Conservation (phyloP, 331 rosid species). For the Stylosanthes scabra region DNA sequence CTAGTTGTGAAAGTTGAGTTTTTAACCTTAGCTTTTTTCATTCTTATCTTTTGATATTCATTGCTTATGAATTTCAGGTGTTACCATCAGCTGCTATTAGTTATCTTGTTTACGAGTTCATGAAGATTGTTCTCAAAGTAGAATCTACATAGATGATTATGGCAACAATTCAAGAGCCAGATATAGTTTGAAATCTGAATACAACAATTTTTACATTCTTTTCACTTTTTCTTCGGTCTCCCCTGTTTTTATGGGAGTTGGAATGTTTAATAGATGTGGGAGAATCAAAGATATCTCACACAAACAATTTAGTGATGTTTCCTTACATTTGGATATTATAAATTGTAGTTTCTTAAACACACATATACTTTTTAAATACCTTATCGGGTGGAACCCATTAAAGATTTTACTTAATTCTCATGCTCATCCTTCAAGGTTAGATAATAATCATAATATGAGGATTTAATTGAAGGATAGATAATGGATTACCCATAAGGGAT, state of each 20-base stretch:
- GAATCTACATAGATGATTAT: slow-evolving; percentile 54
- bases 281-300: slow-evolving; percentile 16
- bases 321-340: slow-evolving; percentile 3
- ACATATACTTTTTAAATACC: too few relatives aligned
- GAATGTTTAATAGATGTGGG: slow-evolving; percentile 5
- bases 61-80: slow-evolving; percentile 66
- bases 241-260: not conserved
- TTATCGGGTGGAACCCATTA: too few relatives aligned
- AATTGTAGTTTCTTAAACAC: too few relatives aligned
- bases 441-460: too few relatives aligned
- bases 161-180: slow-evolving; percentile 34
- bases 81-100: slow-evolving; percentile 97
- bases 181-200: slow-evolving; percentile 20
- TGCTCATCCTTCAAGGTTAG: too few relatives aligned
- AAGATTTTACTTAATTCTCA: too few relatives aligned
- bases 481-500: too few relatives aligned
- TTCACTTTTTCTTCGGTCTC: not conserved
- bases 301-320: not conserved
- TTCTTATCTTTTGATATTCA: slow-evolving; percentile 29
- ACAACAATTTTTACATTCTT: slow-evolving; percentile 8
- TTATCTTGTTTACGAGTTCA: slow-evolving; percentile 90
- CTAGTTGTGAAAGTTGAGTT: slow-evolving; percentile 9
- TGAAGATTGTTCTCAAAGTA: slow-evolving; percentile 94
- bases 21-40: slow-evolving; percentile 24
- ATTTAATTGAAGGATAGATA: too few relatives aligned